Base-by-base conservation (phyloP, 1,284 basidiomycete species). In the Apiotrichum montevideense region DNA sequence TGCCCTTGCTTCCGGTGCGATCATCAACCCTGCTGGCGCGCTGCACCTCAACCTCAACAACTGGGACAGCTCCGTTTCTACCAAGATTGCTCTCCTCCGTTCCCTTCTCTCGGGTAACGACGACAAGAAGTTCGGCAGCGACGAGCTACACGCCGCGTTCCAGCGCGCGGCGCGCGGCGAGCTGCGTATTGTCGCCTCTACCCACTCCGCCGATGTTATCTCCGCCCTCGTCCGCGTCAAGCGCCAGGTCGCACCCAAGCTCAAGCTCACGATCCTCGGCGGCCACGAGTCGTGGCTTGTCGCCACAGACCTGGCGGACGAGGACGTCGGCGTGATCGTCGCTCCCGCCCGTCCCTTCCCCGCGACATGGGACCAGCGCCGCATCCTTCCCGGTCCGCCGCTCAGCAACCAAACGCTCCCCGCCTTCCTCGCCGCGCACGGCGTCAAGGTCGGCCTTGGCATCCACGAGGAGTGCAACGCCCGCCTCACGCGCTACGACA, bases 401-500 rank as follows among this genome's bases (percentile, higher is more conserved):
- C 71, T 93, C 7, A 83, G 84, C 10, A 77, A 80, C 51, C 80
- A 86, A 45, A 88, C 83, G 39, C 81, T 85, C 2, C 77, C 89
- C n/a, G 77, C 81, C 7, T 79, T 79, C 50, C 79, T 95, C 11
- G 75, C 85, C 32, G 72, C 77, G 3, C 81, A 86, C 52, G 85
- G 85, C 41, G 86, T 94, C 15, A 84, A 80, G 0, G 87, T 93
- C 46, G 91, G 84, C 1, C 74, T 94, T 45, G 86, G 86, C 54
- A 78, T 87, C 35, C 72, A 78, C 46, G 80, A 84, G 58, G 78
- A 79, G 41, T 88, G 84, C 83, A 79, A 79, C 66, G 83, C 83
- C 0, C 77, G 83, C n/a, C 87, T 85, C 59, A 79, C 84, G 15
- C 79, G 87, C 6, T 87, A 87, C 70, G 87, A 89, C 61, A 75